These are phyloP conservation scores for Ophiostoma sp. DNA, from an alignment of 2,329 filamentous ascomycete genomes.

Conservation along the genomic window DNA sequence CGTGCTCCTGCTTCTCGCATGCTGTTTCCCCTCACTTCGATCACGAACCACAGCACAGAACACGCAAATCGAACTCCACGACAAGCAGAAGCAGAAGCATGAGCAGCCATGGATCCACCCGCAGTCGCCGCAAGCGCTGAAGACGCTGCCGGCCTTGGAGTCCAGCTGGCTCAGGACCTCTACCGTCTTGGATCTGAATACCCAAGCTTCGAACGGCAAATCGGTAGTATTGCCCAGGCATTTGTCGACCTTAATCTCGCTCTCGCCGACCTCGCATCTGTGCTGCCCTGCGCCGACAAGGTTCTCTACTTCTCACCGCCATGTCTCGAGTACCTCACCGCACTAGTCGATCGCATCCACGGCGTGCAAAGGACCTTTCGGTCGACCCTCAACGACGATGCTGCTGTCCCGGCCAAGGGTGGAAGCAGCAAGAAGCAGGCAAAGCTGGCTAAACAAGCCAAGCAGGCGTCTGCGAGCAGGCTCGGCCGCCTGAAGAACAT, in stretches of 20 bases:
- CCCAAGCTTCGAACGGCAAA: constrained; percentile 23
- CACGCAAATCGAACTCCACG: neutral
- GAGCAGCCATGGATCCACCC: constrained; percentile 23
- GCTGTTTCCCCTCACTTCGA: constrained; percentile 3
- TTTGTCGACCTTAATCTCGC: constrained; percentile 27
- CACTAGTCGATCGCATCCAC: constrained; percentile 23
- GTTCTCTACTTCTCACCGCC: neutral
- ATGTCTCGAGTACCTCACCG: constrained; percentile 17
- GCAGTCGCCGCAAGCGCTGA: constrained; percentile 23
- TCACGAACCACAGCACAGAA: neutral
- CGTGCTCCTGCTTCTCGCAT: constrained; percentile 1
- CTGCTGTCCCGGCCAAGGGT: neutral
- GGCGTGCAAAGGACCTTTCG: constrained; percentile 20
- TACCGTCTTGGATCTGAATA: constrained; percentile 25
- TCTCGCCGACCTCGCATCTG: constrained; percentile 23
- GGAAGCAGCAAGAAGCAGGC: constrained; percentile 15
- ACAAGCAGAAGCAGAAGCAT: constrained; percentile 17
- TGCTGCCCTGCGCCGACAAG: neutral
- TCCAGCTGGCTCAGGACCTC: constrained; percentile 26
- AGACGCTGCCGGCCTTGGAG: constrained; percentile 24
- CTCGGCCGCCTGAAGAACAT: constrained; percentile 23
- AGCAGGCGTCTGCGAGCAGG: constrained; percentile 17
- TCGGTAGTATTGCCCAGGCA: constrained; percentile 26
- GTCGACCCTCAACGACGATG: constrained; percentile 12
- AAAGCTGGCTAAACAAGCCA: constrained; percentile 10